Conservation (phyloP, 768 basidiomycete genomes). For the Ramaria rubella region DNA sequence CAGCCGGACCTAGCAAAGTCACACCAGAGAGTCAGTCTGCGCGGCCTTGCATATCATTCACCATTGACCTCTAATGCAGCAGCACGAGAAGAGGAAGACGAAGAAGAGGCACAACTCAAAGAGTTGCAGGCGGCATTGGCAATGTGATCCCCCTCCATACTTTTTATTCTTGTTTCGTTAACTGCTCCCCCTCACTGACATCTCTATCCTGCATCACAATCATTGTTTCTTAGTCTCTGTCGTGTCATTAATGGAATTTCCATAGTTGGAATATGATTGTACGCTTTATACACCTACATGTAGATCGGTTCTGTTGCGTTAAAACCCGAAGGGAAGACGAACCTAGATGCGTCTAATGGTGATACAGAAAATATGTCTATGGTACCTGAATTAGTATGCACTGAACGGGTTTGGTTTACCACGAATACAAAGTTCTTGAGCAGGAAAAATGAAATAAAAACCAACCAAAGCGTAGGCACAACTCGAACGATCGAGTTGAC, state of each 20-base stretch:
- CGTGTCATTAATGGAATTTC: slow-evolving; percentile 1
- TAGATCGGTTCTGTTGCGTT: background rate
- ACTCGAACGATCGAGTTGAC: background rate
- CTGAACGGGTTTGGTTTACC: background rate
- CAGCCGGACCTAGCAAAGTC: slow-evolving; percentile 46
- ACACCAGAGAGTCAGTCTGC: slow-evolving; percentile 41
- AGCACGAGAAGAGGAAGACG: slow-evolving; percentile 62
- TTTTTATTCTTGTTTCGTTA: slow-evolving; percentile 5
- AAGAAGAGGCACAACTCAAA: slow-evolving; percentile 85
- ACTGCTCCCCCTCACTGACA: slow-evolving; percentile 16
- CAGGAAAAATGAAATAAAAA: background rate
- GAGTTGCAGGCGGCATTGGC: slow-evolving; percentile 84
- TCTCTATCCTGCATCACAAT: slow-evolving; percentile 3
- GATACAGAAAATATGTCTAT: background rate
- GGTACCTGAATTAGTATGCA: background rate
- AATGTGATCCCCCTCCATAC: slow-evolving; percentile 54
- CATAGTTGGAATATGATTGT: slow-evolving; percentile 6
- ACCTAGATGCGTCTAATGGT: background rate
- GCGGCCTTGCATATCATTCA: slow-evolving; percentile 8
- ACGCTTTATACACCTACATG: slow-evolving; percentile 1
- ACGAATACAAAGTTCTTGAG: background rate
- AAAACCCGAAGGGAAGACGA: too few species aligned
- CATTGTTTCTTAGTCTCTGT: slow-evolving; percentile 3
- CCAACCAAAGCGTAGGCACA: background rate
- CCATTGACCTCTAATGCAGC: background rate